Evolutionary conservation across 2,329 filamentous ascomycete genomes (phyloP), one percentile per base, ranked within the genome.

Genomic region (Ploettnerulaceae sp.): DNA sequence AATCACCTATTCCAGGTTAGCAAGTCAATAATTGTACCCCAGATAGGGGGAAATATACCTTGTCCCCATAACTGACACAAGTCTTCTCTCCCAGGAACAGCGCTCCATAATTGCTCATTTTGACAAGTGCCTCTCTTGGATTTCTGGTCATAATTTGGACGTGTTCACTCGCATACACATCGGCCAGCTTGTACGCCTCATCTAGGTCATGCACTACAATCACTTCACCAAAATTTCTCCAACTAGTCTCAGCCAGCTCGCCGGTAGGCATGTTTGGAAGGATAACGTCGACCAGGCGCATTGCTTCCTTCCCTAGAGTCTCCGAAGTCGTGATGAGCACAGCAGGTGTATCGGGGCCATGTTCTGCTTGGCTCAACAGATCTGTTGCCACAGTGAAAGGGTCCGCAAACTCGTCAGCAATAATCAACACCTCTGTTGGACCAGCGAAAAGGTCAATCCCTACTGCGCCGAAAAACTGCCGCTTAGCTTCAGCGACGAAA

Each of bases 61-160:
- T 76, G 52, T 77, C 74, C 11, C 74, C 74, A 43, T 75, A 76
- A 0, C 68, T 71, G 1, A 77, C 73, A 52, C 73, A 76, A 0
- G 74, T 76, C 53, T 67, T 71, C 45, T 73, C 68, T 0, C 74
- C 73, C 15, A 76, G 56, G 58, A 76, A 76, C 5, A 77, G 45
- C 0, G 73, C 64, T 0, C 73, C 74, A 38, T 74, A 76, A 40
- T 74, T 68, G 1, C 51, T 65, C 73, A 77, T 76, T 56, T 73
- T 75, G 3, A 65, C 61, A 7, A 77, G 53, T 0, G 73, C 74
- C 8, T 73, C 70, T 0, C 73, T 59, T 0, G 73, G 73, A 1
- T 65, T 60, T 43, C 61, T 33, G 0, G 72, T 76, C 3, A 75
- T 53, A 24, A 76, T 72, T 60, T 76, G 70, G 1, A 76, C 73